Evolutionary conservation across 2,329 filamentous ascomycete genomes (phyloP), one percentile per base, ranked within the genome.

Genomic region (Venturia nashicola): DNA sequence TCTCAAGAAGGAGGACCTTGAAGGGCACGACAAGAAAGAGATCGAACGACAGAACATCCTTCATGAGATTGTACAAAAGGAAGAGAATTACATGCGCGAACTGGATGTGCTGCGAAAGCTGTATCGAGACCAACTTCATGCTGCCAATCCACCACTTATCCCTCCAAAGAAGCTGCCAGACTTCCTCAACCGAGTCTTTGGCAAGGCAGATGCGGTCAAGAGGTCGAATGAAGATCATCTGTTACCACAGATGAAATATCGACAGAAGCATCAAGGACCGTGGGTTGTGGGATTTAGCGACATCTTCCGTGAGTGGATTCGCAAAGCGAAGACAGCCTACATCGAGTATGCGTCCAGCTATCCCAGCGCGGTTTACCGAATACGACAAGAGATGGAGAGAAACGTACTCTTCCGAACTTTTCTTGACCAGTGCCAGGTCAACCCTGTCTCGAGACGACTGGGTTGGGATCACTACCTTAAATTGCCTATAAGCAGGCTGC

Each of bases 221-320:
- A 86, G 88, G 68, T 91, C 92, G 69, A 97, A 97, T 75, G 94
- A 95, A 74, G 92, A 97, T 67, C 88, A 94, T 73, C 82, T 99
- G 23, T 78, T 99, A 32, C 89, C 93, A 1, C 93, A 97, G 74
- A 83, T 99, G 70, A 97, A 97, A 72, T 99, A 97, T 73, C 86
- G 94, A 34, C 94, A 99, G 74, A 89, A 94, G 71, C 94, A 97
- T 72, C 93, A 99, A 76, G 94, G 94, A 0, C 94, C 94, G 0
- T 99, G 91, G 86, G 87, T 99, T 65, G 81, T 84, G 14, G 94
- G 94, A 3, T 97, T 97, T 76, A 97, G 92, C 72, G 94, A 97
- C 71, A 90, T 99, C 61, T 97, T 99, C 79, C 83, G 94, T 65
- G 94, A 99, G 76, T 99, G 94, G 94, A 96, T 97, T 67, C 85